Evolutionary conservation across 225 moss, liverwort and hornwort genomes (phyloP).

Genomic region (Asterella californica): DNA sequence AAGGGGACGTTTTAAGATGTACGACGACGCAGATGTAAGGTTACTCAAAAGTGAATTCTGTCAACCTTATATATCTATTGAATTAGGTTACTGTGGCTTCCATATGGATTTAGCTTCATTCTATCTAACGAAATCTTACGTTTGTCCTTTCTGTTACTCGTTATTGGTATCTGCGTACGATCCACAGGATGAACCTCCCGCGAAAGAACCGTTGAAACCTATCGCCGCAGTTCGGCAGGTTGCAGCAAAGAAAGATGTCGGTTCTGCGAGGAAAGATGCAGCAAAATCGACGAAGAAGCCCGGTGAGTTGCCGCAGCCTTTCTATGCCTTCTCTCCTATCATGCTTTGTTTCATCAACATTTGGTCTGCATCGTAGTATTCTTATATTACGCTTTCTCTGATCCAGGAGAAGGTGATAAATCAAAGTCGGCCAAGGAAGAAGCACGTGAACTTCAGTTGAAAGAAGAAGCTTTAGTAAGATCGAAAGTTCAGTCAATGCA

Average conservation of each 20-base stretch:
- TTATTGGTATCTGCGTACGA: not conserved
- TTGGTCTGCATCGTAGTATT: not conserved
- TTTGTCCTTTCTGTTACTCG: not conserved
- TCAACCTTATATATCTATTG: not conserved
- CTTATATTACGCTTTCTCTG: not conserved
- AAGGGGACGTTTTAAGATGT: constrained; percentile 95
- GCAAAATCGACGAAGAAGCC: constrained; percentile 57
- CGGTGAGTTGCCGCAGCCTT: constrained; percentile 35
- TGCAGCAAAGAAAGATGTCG: constrained; percentile 40
- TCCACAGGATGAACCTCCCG: constrained; percentile 50
- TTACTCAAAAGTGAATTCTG: not conserved
- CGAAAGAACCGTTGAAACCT: constrained; percentile 45
- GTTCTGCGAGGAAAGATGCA: constrained; percentile 55
- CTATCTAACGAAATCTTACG: no score
- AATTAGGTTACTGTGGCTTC: not conserved
- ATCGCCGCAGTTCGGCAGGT: constrained; percentile 44
- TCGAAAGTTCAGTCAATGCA: constrained; percentile 59
- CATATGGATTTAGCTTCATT: not conserved
- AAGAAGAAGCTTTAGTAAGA: constrained; percentile 73
- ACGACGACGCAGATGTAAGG: constrained; percentile 64
- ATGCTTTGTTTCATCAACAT: not conserved
- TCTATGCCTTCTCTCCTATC: not conserved
- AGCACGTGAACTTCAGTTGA: constrained; percentile 73
- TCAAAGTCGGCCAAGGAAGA: constrained; percentile 78
- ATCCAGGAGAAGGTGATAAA: constrained; percentile 71